phyloP scores from a whole-genome alignment of 495 filamentous ascomycete genomes.

The Amphirosellinia nigrospora region DNA sequence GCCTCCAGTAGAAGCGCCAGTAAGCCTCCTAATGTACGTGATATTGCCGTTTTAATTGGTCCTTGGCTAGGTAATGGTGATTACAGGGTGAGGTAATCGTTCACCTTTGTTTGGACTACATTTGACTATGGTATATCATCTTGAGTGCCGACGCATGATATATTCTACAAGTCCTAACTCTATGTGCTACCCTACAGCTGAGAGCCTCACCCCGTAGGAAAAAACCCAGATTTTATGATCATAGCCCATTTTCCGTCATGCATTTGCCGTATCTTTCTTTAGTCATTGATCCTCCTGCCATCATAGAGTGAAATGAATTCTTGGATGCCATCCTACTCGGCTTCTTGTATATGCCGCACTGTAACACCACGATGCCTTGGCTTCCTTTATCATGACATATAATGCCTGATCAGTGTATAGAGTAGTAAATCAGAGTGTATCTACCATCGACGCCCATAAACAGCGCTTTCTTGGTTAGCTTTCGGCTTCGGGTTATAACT shows the following conservation, averaged over 20 bases:
- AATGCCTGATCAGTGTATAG: not conserved
- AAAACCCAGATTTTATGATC: conserved; percentile 10
- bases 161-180: not conserved
- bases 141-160: not conserved
- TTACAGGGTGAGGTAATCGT: not conserved
- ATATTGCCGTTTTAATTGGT: not conserved
- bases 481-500: conserved; percentile 20
- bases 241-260: conserved; percentile 14
- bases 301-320: not conserved
- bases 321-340: not conserved
- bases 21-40: not conserved
- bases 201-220: not conserved
- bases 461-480: conserved; percentile 2
- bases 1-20: not conserved
- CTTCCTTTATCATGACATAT: not conserved
- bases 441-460: conserved; percentile 27
- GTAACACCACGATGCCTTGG: conserved; percentile 11
- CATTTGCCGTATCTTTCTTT: not conserved
- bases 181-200: not conserved
- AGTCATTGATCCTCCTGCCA: not conserved
- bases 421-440: not conserved
- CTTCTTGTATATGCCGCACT: not conserved
- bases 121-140: not conserved
- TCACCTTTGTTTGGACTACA: not conserved
- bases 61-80: not conserved